Conservation (phyloP, 345 rosid genomes). For the Dipteronia dyeriana region DNA sequence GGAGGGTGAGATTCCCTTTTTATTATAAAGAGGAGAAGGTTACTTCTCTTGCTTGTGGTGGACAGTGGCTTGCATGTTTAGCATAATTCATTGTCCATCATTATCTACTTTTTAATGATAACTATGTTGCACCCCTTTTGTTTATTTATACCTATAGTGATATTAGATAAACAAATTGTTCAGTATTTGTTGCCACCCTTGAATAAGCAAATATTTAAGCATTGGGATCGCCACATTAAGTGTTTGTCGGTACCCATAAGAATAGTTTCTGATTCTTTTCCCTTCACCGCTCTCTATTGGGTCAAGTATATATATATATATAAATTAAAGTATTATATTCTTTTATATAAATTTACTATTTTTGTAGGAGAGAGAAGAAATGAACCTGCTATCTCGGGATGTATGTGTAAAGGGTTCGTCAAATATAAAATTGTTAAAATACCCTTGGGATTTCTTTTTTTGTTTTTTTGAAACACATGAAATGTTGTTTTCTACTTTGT, state of each 20-base stretch:
- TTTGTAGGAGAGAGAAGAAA: too few species aligned
- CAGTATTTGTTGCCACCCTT: background rate
- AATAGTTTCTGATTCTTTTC: background rate
- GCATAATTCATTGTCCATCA: conserved; percentile 22
- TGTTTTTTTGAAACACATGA: background rate
- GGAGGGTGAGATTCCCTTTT: conserved; percentile 27
- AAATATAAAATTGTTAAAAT: background rate
- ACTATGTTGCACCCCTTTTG: conserved; percentile 13
- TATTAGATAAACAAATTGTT: background rate
- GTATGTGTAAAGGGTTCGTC: too few species aligned
- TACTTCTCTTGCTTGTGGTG: conserved; percentile 10
- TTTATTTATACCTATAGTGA: background rate
- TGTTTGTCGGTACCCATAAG: background rate
- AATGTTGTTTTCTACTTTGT: background rate
- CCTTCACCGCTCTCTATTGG: background rate
- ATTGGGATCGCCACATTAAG: background rate
- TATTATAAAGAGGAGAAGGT: conserved; percentile 3
- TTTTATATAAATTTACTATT: too few species aligned
- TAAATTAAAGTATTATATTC: too few species aligned
- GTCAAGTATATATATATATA: too few species aligned
- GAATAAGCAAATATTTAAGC: background rate
- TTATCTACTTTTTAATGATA: conserved; percentile 28
- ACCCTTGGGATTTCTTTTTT: background rate
- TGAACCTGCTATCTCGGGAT: too few species aligned
- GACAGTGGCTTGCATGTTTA: conserved; percentile 26